phyloP scores from a whole-genome alignment of 1,284 basidiomycete species.

The Moniliophthora roreri region DNA sequence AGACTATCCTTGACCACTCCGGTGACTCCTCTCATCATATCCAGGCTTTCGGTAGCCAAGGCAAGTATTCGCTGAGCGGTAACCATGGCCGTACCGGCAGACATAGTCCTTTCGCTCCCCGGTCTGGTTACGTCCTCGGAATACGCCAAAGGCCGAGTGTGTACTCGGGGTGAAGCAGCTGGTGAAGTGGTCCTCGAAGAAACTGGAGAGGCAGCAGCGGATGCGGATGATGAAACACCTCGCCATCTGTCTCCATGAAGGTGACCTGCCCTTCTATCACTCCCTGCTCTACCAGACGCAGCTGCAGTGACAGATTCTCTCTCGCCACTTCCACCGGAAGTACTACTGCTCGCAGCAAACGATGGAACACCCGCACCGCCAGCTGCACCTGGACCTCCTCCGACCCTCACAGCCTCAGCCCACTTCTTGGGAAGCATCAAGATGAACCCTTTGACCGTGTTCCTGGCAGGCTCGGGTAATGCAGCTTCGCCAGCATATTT shows the following conservation, averaged over 20 bases:
- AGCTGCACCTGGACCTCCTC: conserved; percentile 8
- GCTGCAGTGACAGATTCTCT: conserved; percentile 37
- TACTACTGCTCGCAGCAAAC: not conserved
- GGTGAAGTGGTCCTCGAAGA: conserved; percentile 31
- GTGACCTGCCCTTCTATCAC: conserved; percentile 16
- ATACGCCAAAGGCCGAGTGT: not conserved
- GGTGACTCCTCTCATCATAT: conserved; percentile 88
- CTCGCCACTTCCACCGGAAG: conserved; percentile 10
- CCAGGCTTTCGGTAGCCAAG: conserved; percentile 86
- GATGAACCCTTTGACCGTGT: conserved; percentile 78
- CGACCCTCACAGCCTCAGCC: conserved; percentile 44
- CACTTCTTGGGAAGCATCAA: conserved; percentile 81
- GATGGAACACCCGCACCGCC: conserved; percentile 19
- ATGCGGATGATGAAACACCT: conserved; percentile 8
- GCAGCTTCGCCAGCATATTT: conserved; percentile 84
- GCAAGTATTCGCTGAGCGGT: conserved; percentile 83
- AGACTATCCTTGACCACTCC: conserved; percentile 85
- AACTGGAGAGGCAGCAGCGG: conserved; percentile 9
- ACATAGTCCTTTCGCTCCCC: conserved; percentile 24
- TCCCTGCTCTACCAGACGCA: conserved; percentile 32
- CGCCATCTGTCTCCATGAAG: conserved; percentile 7
- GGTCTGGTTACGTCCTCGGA: not conserved
- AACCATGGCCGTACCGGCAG: conserved; percentile 56
- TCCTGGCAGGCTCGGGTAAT: conserved; percentile 81
- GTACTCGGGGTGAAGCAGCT: conserved; percentile 25